phyloP scores from a whole-genome alignment of 306 rosid species.

The Abrus precatorius region DNA sequence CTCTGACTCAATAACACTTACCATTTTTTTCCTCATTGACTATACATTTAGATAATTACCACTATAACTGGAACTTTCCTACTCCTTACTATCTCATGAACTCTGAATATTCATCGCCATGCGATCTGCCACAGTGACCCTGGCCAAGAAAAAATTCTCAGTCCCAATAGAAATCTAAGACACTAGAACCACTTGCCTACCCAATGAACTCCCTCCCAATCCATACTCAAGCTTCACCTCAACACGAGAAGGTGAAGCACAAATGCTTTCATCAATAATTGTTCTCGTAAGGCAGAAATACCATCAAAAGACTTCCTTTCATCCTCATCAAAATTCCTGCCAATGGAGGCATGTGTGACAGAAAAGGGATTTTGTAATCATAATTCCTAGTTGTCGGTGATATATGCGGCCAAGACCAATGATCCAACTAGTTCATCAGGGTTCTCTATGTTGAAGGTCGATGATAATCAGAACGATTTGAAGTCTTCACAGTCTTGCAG shows the following conservation, averaged over 20 bases:
- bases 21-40: conserved; percentile 84
- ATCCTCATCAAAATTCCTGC: conserved; percentile 96
- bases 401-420: conserved; percentile 87
- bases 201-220: conserved; percentile 61
- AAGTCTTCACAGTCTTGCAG: conserved; percentile 65
- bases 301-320: conserved; percentile 94
- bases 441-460: conserved; percentile 78
- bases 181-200: conserved; percentile 61
- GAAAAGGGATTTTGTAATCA: conserved; percentile 79
- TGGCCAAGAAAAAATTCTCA: conserved; percentile 65
- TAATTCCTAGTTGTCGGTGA: conserved; percentile 82
- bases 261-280: conserved; percentile 75
- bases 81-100: conserved; percentile 59
- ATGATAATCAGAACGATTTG: conserved; percentile 79
- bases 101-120: conserved; percentile 58
- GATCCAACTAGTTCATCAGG: conserved; percentile 74
- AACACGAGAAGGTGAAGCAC: conserved; percentile 52
- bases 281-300: conserved; percentile 66
- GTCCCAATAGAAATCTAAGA: conserved; percentile 57
- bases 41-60: conserved; percentile 73
- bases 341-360: conserved; percentile 74
- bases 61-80: conserved; percentile 44
- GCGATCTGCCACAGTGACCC: conserved; percentile 58
- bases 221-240: conserved; percentile 69
- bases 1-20: conserved; percentile 59